These are phyloP conservation scores for Rhododendron vialii DNA, from an alignment of 148 eudicot genomes.

Conservation along the genomic window DNA sequence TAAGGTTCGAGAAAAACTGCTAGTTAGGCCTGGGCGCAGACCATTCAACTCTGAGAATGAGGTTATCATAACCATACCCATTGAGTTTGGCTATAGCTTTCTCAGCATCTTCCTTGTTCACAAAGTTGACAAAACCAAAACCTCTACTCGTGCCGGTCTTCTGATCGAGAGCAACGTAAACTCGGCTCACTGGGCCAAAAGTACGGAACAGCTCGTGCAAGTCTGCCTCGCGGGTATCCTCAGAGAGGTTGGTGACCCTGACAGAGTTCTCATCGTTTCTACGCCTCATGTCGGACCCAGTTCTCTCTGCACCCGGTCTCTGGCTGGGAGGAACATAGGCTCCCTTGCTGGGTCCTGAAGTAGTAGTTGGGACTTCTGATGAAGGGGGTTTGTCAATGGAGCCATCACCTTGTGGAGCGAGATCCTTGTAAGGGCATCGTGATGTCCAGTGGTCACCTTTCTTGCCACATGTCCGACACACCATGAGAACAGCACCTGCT, in stretches of 20 bases:
- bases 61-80: slow-evolving; percentile 89
- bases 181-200: slow-evolving; percentile 62
- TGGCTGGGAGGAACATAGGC: slow-evolving; percentile 71
- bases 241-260: slow-evolving; percentile 87
- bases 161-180: slow-evolving; percentile 81
- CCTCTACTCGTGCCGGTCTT: slow-evolving; percentile 81
- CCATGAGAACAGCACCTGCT: slow-evolving; percentile 77
- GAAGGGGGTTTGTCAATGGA: slow-evolving; percentile 48
- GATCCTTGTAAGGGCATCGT: slow-evolving; percentile 83
- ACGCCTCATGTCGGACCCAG: slow-evolving; percentile 67
- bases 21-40: slow-evolving; percentile 70
- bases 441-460: slow-evolving; percentile 93
- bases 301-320: slow-evolving; percentile 60
- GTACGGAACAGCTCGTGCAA: slow-evolving; percentile 73
- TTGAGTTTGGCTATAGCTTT: slow-evolving; percentile 77
- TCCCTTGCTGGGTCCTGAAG: slow-evolving; percentile 36
- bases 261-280: slow-evolving; percentile 93
- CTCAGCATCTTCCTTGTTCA: slow-evolving; percentile 67
- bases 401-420: slow-evolving; percentile 46
- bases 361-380: slow-evolving; percentile 25
- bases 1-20: background rate
- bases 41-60: slow-evolving; percentile 82
- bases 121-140: slow-evolving; percentile 80
- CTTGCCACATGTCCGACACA: slow-evolving; percentile 78
- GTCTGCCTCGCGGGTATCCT: slow-evolving; percentile 82